Evolutionary conservation across 805 yeast species (phyloP).

Genomic region (Schizosaccharomyces lindneri): DNA sequence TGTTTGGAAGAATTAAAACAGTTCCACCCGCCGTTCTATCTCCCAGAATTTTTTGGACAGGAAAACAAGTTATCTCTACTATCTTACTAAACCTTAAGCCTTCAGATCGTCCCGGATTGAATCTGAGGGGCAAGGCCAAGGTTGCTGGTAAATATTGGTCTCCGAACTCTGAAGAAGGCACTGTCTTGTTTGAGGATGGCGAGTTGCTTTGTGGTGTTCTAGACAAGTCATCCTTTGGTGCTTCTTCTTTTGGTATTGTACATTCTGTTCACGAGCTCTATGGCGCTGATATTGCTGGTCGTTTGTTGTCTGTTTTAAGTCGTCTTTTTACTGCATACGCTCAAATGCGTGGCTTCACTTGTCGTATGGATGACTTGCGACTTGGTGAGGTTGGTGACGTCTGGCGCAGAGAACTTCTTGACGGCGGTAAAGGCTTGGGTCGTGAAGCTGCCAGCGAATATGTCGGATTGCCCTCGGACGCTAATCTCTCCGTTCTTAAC

Average conservation of each 20-base stretch:
- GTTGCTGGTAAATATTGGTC: conserved; percentile 93
- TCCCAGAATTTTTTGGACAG: conserved; percentile 89
- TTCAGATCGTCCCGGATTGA: conserved; percentile 68
- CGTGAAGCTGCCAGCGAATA: conserved; percentile 85
- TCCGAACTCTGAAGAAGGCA: conserved; percentile 54
- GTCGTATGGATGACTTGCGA: conserved; percentile 98
- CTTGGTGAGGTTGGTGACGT: conserved; percentile 69
- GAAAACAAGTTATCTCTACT: conserved; percentile 73
- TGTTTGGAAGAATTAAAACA: conserved; percentile 29
- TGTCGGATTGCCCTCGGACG: conserved; percentile 41
- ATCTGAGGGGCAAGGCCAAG: conserved; percentile 61
- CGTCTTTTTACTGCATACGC: conserved; percentile 83
- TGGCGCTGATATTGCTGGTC: conserved; percentile 77
- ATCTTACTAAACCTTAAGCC: conserved; percentile 74
- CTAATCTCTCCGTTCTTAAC: conserved; percentile 50
- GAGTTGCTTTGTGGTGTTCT: conserved; percentile 74
- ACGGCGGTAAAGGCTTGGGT: conserved; percentile 59
- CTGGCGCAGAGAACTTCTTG: conserved; percentile 66
- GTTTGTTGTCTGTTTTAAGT: conserved; percentile 74
- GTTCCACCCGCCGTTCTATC: conserved; percentile 73
- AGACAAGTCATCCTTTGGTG: conserved; percentile 96
- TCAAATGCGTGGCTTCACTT: conserved; percentile 79
- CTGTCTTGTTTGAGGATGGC: conserved; percentile 67
- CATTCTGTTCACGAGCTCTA: conserved; percentile 91
- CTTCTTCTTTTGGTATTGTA: conserved; percentile 86